Conservation (phyloP, 2,329 filamentous ascomycete genomes). For the Cordyceps farinosa region DNA sequence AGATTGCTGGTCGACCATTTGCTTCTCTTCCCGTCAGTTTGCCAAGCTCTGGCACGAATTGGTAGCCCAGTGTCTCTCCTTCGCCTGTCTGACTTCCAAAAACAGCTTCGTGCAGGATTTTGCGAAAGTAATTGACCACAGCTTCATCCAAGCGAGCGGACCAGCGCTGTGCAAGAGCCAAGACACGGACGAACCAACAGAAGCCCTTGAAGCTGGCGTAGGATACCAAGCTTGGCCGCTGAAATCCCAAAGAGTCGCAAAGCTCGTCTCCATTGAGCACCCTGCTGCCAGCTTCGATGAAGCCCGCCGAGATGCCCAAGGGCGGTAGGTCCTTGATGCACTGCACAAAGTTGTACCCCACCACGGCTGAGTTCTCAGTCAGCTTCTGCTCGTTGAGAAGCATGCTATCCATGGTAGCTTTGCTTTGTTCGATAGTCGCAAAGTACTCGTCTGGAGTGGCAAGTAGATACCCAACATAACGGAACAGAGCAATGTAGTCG, state of each 20-base stretch:
- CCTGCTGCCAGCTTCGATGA: slow-evolving; percentile 36
- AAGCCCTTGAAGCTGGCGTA: background rate
- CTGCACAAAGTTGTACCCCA: slow-evolving; percentile 38
- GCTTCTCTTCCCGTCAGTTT: background rate
- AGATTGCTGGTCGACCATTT: background rate
- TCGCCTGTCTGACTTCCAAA: background rate
- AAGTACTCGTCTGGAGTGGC: slow-evolving; percentile 29
- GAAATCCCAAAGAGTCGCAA: slow-evolving; percentile 18
- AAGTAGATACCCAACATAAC: slow-evolving; percentile 31
- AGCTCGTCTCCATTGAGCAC: slow-evolving; percentile 37
- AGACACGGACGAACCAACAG: background rate
- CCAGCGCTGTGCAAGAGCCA: background rate
- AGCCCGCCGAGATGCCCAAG: slow-evolving; percentile 32
- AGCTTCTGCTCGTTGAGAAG: slow-evolving; percentile 32
- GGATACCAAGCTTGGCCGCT: background rate
- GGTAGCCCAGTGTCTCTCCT: background rate
- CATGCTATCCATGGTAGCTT: slow-evolving; percentile 33
- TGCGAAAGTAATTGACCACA: background rate
- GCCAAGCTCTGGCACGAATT: background rate
- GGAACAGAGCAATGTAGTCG: slow-evolving; percentile 61
- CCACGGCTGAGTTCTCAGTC: slow-evolving; percentile 32
- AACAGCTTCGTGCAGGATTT: background rate
- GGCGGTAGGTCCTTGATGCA: slow-evolving; percentile 35
- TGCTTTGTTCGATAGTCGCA: slow-evolving; percentile 24
- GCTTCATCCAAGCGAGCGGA: background rate